Evolutionary conservation across 352 stramenopile genomes (phyloP), one percentile per base, ranked within the genome.

Genomic region (Pythium biforme): DNA sequence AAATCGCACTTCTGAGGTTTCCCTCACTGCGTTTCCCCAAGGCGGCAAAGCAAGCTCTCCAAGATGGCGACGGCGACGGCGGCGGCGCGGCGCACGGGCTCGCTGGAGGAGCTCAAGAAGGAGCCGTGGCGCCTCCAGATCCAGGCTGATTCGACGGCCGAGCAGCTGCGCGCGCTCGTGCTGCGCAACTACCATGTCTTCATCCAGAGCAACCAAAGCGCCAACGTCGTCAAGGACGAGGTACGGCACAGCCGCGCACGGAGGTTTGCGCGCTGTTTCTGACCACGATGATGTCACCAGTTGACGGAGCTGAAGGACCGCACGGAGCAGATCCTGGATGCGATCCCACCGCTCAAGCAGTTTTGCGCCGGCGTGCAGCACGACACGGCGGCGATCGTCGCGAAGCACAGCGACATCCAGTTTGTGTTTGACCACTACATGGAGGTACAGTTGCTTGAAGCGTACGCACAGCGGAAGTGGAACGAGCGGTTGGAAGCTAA

Each of bases 151-250:
- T 88, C 81, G 59, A 80, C 86, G 0, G 72, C 77, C 6, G 77
- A 88, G 73, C 82, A 95, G 68, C 64, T 95, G 54, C 86, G 88
- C 43, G 77, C 66, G 27, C 80, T 95, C 31, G 85, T 94, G 53
- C 71, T 95, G 37, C 88, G 92, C 63, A 95, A 97, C 66, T 97
- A 96, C 66, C 83, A 93, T 64, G 83, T 96, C 33, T 96, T 96
- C 61, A 93, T 97, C 61, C 83, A 96, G 69, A 97, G 86, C 68
- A 92, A 94, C 61, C 88, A 94, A 63, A 94, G 88, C 71, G 80
- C 84, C 9, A 73, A 75, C 25, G 77, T 95, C 48, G 87, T 96
- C 68, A 88, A 90, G 47, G 71, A 90, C 56, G 81, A 93, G 55
- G 79, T 89, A 48, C n/a, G n/a, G n/a, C n/a, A n/a, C n/a, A n/a